Evolutionary conservation across 176 grass and related monocot genomes (phyloP), one percentile per base, ranked within the genome.

Genomic region (Alloteropsis semialata): DNA sequence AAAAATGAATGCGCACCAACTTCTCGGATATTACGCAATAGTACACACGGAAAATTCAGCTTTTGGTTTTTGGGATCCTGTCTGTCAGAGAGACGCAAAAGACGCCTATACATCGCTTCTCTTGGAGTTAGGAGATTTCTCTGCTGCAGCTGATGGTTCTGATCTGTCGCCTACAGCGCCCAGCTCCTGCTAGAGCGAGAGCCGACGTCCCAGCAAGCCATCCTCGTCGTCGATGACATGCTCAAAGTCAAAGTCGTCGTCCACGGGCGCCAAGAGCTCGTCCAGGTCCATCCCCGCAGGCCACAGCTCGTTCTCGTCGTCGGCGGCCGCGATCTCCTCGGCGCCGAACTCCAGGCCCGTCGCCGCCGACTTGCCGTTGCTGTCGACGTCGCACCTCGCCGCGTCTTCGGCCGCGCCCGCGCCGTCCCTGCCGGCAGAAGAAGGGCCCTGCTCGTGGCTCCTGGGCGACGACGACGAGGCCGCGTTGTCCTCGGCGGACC

Each of bases 241-340:
- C 37, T 87, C 79, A 18, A 86, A 42, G 51, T 90, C 84, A 39
- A 86, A 50, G 7, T 92, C 92, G 54, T 82, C 89, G 56, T 86
- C 87, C 39, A 66, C 67, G 53, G 82, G 66, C 17, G 65, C 86
- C 51, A 88, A 25, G 55, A 88, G 84, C 53, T 85, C 73, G 17
- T 93, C 85, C 73, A 93, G 56, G 73, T 70, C 92, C 58, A 89
- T 76, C 81, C 68, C 85, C 34, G 49, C 85, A 3, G 78, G 30
- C 87, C 80, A 82, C 42, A 87, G 44, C 36, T 92, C 92, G 37
- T 36, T 34, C 17, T 89, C 77, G 54, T 92, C 89, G 19, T 88
- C 88, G 36, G 27, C 16, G 5, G 76, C 76, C 4, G 59, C 68
- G 5, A 73, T 62, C 5, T 76, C 79, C 45, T 67, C 81, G 6